Base-by-base conservation (phyloP, 768 basidiomycete species). In the Ephemerocybe angulata region DNA sequence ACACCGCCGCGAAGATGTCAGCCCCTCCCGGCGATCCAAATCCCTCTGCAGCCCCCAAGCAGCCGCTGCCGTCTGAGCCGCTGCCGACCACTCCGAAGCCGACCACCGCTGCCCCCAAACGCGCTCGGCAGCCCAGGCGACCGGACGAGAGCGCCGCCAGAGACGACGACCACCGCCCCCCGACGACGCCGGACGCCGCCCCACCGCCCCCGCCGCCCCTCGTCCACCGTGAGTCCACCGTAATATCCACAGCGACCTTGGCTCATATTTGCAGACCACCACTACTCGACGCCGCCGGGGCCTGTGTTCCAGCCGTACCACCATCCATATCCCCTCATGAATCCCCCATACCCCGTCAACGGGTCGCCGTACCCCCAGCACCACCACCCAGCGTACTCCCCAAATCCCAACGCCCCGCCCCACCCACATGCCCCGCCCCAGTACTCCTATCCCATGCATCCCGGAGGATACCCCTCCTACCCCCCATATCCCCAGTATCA, bases 311-410 rank as follows among this genome's bases (percentile, higher is more conserved):
- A 80, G 62, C 79, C 82, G 15, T 85, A 83, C 67, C 81, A 72
- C 31, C 75, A 75, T 24, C 72, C 79, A 8, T 83, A 80, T 50
- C 70, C 71, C 62, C 75, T 84, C 67, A 89, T 88, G 86, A 90
- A 88, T 67, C 83, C 84, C 51, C 71, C 80, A 56, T 90, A 88
- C 62, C 78, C 84, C 24, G 72, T 82, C 60, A 83, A 81, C 63
- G 80, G 82, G 56, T 76, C 85, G 11, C 71, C 75, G 19, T 76
- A 73, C 54, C 63, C 70, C 61, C 71, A 62, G 33, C 76, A 65
- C 57, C 66, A 67, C 49, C 72, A 69, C 31, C 68, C 69, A 44
- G 67, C 69, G 43, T 61, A 64, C 22, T 68, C 71, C 47, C 67
- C 69, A 61, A 69, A 58, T 58, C 66, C 22, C 70, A 65, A 27